Base-by-base conservation (phyloP, 352 stramenopile genomes). In the Elongisporangium prolatum region DNA sequence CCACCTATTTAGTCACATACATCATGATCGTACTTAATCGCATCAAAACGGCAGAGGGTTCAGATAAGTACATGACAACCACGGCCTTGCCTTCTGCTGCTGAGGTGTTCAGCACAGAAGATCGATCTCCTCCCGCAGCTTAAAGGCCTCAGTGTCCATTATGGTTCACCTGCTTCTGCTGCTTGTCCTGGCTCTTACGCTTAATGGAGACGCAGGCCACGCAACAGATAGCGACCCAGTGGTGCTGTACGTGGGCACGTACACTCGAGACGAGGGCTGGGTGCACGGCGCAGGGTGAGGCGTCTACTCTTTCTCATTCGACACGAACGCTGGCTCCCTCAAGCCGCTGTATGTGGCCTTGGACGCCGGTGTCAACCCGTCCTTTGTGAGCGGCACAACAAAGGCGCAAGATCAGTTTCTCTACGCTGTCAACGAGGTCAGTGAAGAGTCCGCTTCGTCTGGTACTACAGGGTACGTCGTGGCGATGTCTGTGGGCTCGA, bases 371-470 rank as follows among this genome's bases (percentile, higher is more conserved):
- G 61, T 64, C 34, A 82, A 82, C 62, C 73, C 73, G 54, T 71
- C 69, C 47, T 82, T 75, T 40, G 47, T 82, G 7, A 16, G 50
- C 14, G 67, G 67, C 38, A 62, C 56, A 8, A 40, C 11, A 2
- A 4, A 16, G 4, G 10, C 10, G 1, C 10, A 44, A 11, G 34
- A 44, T 11, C 34, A 44, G 34, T 44, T 44, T 4, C 10, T 86
- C 22, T 88, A 88, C 65, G 81, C 71, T 17, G 58, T 87, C 20
- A 88, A 91, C 61, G 75, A 84, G 48, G 65, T 79, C 24, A 64
- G 28, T 9, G 74, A 86, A 24, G 18, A 63, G 4, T 80, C 71
- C 10, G 50, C 22, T 21, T 54, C 61, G 2, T 58, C 65, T 13
- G 64, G 64, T 14, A 24, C 54, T 16, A 89, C 81, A 0, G 81